Percentiles rank a stretch among this genome's conserved stretches.
phyloP scores from a whole-genome alignment of 495 filamentous ascomycete genomes.

The Immersiella caudata region DNA sequence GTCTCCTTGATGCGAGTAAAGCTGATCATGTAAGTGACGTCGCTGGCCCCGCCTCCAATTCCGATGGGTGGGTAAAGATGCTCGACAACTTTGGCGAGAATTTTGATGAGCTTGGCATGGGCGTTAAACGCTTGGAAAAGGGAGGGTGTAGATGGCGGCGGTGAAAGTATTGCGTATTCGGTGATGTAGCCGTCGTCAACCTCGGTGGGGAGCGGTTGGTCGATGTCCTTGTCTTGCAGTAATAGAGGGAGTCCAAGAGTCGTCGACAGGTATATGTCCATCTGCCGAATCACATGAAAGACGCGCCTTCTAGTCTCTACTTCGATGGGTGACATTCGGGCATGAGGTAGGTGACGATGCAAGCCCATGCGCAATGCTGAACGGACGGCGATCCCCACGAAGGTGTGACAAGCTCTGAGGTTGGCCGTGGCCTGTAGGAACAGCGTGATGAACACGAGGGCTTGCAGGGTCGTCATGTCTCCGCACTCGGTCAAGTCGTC shows the following conservation, averaged over 20 bases:
- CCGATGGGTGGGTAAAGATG: neutral
- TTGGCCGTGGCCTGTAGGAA: neutral
- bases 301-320: neutral
- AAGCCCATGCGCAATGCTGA: neutral
- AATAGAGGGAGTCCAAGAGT: neutral
- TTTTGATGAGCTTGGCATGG: neutral
- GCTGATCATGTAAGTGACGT: slow-evolving; percentile 7
- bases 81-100: neutral
- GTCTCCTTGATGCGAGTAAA: neutral
- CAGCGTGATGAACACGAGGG: neutral
- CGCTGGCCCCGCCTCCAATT: neutral
- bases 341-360: neutral
- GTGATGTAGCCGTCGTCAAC: neutral
- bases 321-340: neutral
- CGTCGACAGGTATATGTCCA: neutral
- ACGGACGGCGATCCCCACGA: neutral
- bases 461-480: neutral
- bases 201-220: neutral
- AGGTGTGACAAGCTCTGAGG: neutral
- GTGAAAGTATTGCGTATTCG: neutral
- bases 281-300: neutral
- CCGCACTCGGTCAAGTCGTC: slow-evolving; percentile 1
- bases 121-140: neutral
- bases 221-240: slow-evolving; percentile 1
- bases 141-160: neutral